A percentile compares a stretch with the other conserved stretches of the same genome.
Conservation (phyloP, 768 basidiomycete species). For the Clavaria fumosa region DNA sequence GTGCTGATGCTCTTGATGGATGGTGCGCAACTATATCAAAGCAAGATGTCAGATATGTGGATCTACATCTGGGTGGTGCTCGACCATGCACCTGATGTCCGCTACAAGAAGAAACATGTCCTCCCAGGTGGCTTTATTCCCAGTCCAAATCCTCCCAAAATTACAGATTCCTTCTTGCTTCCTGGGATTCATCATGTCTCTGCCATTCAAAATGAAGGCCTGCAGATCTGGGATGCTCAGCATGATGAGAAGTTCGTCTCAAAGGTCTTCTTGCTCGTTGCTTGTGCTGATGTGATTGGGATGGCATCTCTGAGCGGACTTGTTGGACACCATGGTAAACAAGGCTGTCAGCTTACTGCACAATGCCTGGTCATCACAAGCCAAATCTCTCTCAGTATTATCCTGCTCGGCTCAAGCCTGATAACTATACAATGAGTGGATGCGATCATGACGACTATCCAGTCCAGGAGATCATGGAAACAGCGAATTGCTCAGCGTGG, state of each 20-base stretch:
- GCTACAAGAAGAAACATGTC: conserved; percentile 20
- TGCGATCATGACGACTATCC: conserved; percentile 12
- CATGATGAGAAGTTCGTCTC: conserved; percentile 9
- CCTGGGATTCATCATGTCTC: conserved; percentile 21
- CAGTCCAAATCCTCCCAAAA: conserved; percentile 25
- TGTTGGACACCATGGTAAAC: conserved; percentile 21
- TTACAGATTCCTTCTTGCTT: conserved; percentile 22
- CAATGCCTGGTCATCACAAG: conserved; percentile 18
- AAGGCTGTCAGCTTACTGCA: conserved; percentile 23
- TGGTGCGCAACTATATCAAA: conserved; percentile 28
- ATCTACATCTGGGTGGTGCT: conserved; percentile 27
- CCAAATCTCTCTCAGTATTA: conserved; percentile 18
- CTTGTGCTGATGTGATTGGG: conserved; percentile 21
- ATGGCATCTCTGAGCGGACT: conserved; percentile 19
- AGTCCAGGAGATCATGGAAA: background rate
- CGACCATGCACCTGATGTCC: conserved; percentile 14
- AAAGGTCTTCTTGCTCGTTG: conserved; percentile 12
- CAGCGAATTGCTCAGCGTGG: background rate
- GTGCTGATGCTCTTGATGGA: conserved; percentile 23
- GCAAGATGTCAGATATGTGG: conserved; percentile 28
- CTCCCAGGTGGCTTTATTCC: conserved; percentile 20
- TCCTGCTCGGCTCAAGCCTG: conserved; percentile 16
- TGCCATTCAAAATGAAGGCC: conserved; percentile 20
- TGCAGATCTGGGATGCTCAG: conserved; percentile 16
- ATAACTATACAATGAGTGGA: conserved; percentile 12